Percentiles rank a stretch among this genome's conserved stretches.
These are phyloP conservation scores for Secale cereale DNA, from an alignment of 176 grass and related monocot species.

Conservation along the genomic window DNA sequence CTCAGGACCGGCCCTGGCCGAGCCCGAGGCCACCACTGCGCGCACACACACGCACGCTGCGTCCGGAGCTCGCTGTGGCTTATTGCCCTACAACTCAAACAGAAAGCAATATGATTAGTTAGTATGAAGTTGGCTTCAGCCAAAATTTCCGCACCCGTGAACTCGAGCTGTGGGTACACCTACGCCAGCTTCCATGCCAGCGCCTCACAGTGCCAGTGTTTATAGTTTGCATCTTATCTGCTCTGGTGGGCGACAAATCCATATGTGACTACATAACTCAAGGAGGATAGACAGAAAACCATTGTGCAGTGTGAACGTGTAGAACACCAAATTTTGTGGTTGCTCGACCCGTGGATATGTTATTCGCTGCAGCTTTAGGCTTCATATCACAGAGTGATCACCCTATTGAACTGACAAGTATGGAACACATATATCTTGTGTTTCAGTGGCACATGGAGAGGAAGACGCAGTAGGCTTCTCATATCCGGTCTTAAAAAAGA, in stretches of 20 bases:
- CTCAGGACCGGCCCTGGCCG: too few species aligned
- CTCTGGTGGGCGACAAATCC: background rate
- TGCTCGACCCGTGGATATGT: background rate
- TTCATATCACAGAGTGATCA: background rate
- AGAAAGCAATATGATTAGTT: too few species aligned
- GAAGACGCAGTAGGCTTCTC: background rate
- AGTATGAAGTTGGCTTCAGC: too few species aligned
- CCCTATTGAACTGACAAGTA: background rate
- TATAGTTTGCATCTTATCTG: too few species aligned
- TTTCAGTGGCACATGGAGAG: background rate
- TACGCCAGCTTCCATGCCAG: too few species aligned
- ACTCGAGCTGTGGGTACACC: too few species aligned
- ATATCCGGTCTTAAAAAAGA: background rate
- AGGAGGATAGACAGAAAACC: background rate
- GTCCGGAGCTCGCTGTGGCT: too few species aligned
- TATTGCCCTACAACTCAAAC: too few species aligned
- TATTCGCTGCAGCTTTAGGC: background rate
- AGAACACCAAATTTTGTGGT: background rate
- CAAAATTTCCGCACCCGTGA: too few species aligned
- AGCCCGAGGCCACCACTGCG: too few species aligned
- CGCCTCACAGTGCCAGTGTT: too few species aligned
- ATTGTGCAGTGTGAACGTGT: background rate
- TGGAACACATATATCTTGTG: background rate
- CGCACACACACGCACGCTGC: too few species aligned
- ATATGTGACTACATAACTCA: background rate